phyloP scores from a whole-genome alignment of 2,329 filamentous ascomycete species.

The Pseudohalonectria lignicola region DNA sequence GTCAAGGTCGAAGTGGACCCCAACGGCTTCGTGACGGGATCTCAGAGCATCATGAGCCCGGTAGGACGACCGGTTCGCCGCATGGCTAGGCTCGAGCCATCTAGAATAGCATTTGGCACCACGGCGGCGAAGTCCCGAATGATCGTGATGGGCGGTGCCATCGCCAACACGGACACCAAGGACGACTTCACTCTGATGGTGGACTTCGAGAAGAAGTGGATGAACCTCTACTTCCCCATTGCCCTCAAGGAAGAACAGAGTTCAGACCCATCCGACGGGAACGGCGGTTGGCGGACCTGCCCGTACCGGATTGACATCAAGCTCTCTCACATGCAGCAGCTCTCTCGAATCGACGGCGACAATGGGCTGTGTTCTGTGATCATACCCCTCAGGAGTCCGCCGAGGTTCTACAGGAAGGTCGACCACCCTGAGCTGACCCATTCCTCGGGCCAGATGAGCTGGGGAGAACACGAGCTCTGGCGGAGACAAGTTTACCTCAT shows the following conservation, averaged over 20 bases:
- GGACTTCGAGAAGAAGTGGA: slow-evolving; percentile 19
- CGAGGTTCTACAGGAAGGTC: slow-evolving; percentile 31
- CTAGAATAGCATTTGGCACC: slow-evolving; percentile 50
- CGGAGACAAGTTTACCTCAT: slow-evolving; percentile 34
- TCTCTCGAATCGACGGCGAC: slow-evolving; percentile 25
- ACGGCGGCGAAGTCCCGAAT: slow-evolving; percentile 42
- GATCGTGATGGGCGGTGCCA: slow-evolving; percentile 43
- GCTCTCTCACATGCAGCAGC: slow-evolving; percentile 32
- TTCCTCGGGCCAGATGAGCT: slow-evolving; percentile 17
- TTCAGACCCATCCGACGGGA: slow-evolving; percentile 1
- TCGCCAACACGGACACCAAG: slow-evolving; percentile 2
- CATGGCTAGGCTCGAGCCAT: slow-evolving; percentile 28
- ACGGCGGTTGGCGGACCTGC: no score
- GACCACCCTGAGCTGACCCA: slow-evolving; percentile 20
- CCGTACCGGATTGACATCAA: slow-evolving; percentile 33
- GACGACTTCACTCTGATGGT: slow-evolving; percentile 22
- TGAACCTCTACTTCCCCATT: slow-evolving; percentile 20
- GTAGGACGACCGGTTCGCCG: slow-evolving; percentile 10
- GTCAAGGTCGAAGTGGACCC: slow-evolving; percentile 4
- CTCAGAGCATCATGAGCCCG: slow-evolving; percentile 6
- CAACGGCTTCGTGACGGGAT: slow-evolving; percentile 1
- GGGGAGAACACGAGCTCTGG: slow-evolving; percentile 34
- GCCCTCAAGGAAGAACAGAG: slow-evolving; percentile 5
- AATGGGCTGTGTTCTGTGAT: slow-evolving; percentile 26
- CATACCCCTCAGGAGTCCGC: slow-evolving; percentile 36